These are phyloP conservation scores for Elsinoe batatas DNA, from an alignment of 2,329 filamentous ascomycete genomes.

Conservation along the genomic window DNA sequence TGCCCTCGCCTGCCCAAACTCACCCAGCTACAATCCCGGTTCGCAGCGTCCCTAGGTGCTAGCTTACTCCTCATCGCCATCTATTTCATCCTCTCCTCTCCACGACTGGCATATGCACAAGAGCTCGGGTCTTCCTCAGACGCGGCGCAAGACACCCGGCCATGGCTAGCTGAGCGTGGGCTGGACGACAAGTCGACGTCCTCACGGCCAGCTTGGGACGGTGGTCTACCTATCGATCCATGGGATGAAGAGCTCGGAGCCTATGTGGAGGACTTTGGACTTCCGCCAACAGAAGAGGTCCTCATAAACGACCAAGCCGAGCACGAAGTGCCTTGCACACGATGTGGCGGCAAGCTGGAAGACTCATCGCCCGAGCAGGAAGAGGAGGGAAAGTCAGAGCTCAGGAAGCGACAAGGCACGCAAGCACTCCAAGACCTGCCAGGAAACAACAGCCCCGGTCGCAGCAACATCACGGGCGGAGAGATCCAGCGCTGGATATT, in stretches of 20 bases:
- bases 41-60: slow-evolving; percentile 56
- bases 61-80: slow-evolving; percentile 51
- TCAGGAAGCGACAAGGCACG: slow-evolving; percentile 46
- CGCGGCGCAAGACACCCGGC: slow-evolving; percentile 34
- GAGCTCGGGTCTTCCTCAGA: slow-evolving; percentile 43
- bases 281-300: slow-evolving; percentile 9
- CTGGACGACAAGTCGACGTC: not conserved
- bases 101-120: slow-evolving; percentile 52
- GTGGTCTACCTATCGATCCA: not conserved
- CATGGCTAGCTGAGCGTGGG: not conserved
- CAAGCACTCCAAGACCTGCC: slow-evolving; percentile 20
- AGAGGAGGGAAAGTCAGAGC: slow-evolving; percentile 7
- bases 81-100: slow-evolving; percentile 50
- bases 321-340: slow-evolving; percentile 15
- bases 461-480: slow-evolving; percentile 53
- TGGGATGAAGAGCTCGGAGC: slow-evolving; percentile 6
- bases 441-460: slow-evolving; percentile 54
- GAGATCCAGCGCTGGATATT: slow-evolving; percentile 56
- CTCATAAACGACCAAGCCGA: slow-evolving; percentile 21
- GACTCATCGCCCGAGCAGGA: slow-evolving; percentile 20
- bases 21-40: slow-evolving; percentile 61
- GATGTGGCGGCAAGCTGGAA: not conserved
- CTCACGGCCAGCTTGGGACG: not conserved
- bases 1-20: slow-evolving; percentile 37
- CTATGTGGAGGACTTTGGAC: not conserved